Evolutionary conservation across 2,329 filamentous ascomycete species (phyloP), one percentile per base, ranked within the genome.

Genomic region (Colletotrichum navitas): DNA sequence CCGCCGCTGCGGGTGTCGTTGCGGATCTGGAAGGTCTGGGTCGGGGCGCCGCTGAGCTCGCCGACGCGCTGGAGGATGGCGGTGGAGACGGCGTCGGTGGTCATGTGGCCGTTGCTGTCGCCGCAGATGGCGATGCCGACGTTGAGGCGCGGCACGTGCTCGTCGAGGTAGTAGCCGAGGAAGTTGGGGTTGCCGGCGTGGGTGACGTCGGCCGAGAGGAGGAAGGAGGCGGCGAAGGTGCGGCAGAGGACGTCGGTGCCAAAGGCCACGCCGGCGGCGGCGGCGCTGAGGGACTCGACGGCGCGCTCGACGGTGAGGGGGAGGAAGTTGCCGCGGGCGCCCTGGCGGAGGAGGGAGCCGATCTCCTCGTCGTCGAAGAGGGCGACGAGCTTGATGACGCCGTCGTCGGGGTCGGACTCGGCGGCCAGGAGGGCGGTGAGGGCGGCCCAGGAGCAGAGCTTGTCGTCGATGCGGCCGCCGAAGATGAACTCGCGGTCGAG

Each of bases 361-460:
- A 99, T 97, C 81, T 99, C 96, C 81, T 99, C 96, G 77, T 98
- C 93, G 79, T 98, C 96, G 78, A 98, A 98, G 76, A 98, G 91
- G n/a, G 92, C 94, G 45, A 96, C 93, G 66, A 98, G 86, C 83
- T 97, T 97, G 81, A 98, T 90, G 65, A 92, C 88, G n/a, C 91
- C 88, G 72, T 92, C 88, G 12, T 84, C 80, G 1, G 87, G 84
- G 75, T 81, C 85, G 49, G 86, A 83, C 16, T 89, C 84, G 24
- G 91, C 90, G 61, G 92, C 90, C 36, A 98, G 86, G 0, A 99
- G 90, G 4, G 90, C 95, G 81, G 95, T 91, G 63, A 98, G 87
- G 10, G 96, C 95, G 10, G 94, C 90, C 91, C 94, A 98, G 41
- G 93, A 97, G 86, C 96, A 98, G 58, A 99, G 91, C 85, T 98